phyloP scores from a whole-genome alignment of 192 early-diverging fungal species.

The Coemansia sp. region DNA sequence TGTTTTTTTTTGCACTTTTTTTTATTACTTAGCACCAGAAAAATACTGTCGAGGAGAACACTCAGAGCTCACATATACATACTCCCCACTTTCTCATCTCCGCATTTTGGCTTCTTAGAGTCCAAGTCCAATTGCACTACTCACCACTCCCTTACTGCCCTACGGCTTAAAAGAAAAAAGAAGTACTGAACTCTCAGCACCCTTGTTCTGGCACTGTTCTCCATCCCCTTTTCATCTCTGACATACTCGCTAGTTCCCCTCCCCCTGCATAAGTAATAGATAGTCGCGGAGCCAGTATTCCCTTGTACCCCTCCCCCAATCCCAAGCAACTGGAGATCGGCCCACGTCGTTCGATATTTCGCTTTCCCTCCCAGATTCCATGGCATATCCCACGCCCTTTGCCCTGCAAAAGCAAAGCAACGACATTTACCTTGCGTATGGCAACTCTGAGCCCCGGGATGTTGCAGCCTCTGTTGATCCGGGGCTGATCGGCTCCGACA shows the following conservation, averaged over 20 bases:
- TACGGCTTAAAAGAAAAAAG: background rate
- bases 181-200: slow-evolving; percentile 1
- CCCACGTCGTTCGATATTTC: background rate
- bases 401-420: slow-evolving; percentile 4
- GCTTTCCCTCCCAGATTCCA: background rate
- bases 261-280: background rate
- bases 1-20: slow-evolving; percentile 7
- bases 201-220: slow-evolving; percentile 9
- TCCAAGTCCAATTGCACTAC: background rate
- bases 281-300: slow-evolving; percentile 2
- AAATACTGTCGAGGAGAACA: background rate
- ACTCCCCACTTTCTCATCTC: background rate
- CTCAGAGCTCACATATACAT: background rate
- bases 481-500: background rate
- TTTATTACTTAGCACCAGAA: slow-evolving; percentile 1
- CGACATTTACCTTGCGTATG: slow-evolving; percentile 26
- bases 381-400: slow-evolving; percentile 19
- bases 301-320: background rate
- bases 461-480: slow-evolving; percentile 12
- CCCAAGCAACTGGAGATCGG: background rate
- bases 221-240: slow-evolving; percentile 1
- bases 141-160: background rate
- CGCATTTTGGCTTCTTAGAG: background rate
- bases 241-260: background rate
- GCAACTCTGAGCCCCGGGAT: slow-evolving; percentile 13